Evolutionary conservation across 164 flowering plant species (phyloP).

Genomic region (Saururus chinensis): DNA sequence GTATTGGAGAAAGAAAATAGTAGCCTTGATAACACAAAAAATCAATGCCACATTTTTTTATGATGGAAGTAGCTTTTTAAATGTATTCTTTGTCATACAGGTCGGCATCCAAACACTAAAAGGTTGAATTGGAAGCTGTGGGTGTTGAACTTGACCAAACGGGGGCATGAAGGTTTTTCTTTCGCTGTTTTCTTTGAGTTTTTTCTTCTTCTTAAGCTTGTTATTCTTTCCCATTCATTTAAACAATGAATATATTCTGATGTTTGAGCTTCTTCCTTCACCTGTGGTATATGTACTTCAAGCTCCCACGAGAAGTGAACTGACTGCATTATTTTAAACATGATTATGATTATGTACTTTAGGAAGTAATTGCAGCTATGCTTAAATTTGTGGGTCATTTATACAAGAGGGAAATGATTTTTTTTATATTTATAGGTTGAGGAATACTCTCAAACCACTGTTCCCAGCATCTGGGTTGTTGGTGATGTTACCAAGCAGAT

Average conservation of each 20-base stretch:
- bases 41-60: too few species aligned
- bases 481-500: constrained; percentile 93
- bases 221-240: neutral
- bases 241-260: neutral
- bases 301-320: too few species aligned
- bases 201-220: neutral
- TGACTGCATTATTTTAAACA: neutral
- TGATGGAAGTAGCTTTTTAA: neutral
- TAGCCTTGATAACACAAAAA: too few species aligned
- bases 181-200: constrained; percentile 4
- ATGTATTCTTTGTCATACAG: constrained; percentile 25
- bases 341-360: too few species aligned
- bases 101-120: constrained; percentile 79
- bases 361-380: neutral
- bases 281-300: neutral
- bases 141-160: constrained; percentile 71
- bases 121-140: constrained; percentile 78
- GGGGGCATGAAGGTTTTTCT: constrained; percentile 82
- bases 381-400: too few species aligned
- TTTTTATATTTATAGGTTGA: constrained; percentile 46
- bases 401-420: neutral
- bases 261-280: neutral
- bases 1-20: too few species aligned
- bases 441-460: constrained; percentile 67
- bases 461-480: constrained; percentile 94